Evolutionary conservation across 108 stramenopile species (phyloP).

Genomic region (Pseudonitzschia pungens): DNA sequence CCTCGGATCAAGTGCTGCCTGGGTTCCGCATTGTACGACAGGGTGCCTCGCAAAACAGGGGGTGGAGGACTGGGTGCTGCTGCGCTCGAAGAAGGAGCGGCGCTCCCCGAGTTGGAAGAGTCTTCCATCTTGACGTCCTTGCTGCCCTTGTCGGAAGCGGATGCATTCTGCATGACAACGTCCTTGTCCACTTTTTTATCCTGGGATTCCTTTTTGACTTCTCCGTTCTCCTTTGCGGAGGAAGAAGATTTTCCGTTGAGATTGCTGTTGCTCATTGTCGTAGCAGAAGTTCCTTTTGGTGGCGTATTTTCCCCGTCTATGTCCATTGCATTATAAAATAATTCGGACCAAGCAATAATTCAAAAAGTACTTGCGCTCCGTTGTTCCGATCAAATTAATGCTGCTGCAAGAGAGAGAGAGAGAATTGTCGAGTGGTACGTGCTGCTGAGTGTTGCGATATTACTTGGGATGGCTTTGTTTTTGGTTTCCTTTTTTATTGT

Average conservation of each 20-base stretch:
- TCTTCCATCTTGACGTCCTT: neutral
- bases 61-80: slow-evolving; percentile 30
- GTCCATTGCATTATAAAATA: slow-evolving; percentile 18
- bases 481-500: too few species aligned
- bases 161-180: slow-evolving; percentile 4
- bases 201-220: slow-evolving; percentile 3
- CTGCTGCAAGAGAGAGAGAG: neutral
- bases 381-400: neutral
- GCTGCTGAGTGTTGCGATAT: neutral
- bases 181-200: slow-evolving; percentile 16
- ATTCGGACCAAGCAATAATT: neutral
- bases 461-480: too few species aligned
- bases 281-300: neutral
- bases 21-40: slow-evolving; percentile 68
- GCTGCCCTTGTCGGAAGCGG: neutral
- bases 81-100: neutral
- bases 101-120: neutral
- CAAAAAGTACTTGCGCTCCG: too few species aligned
- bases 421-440: too few species aligned
- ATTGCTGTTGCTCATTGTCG: slow-evolving; percentile 10
- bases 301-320: slow-evolving; percentile 15
- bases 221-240: slow-evolving; percentile 10
- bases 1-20: slow-evolving; percentile 83
- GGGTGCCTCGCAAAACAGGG: slow-evolving; percentile 70
- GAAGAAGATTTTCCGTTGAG: slow-evolving; percentile 1